phyloP scores from a whole-genome alignment of 2,329 filamentous ascomycete genomes.

The Sphaerostilbella broomeana region DNA sequence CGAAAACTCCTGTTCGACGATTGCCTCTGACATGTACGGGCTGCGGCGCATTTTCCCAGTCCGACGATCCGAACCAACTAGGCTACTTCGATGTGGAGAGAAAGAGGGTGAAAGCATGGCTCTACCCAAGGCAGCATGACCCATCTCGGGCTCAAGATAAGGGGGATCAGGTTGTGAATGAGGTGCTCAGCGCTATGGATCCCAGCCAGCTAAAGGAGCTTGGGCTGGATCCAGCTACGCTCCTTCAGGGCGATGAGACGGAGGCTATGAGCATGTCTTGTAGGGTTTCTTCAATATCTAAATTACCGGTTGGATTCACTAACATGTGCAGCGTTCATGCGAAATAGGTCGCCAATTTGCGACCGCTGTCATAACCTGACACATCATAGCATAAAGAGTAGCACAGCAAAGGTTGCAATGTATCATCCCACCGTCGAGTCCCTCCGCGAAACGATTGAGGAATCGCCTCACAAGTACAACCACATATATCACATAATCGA shows the following conservation, averaged over 20 bases:
- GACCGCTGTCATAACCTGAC: conserved; percentile 79
- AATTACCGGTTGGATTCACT: not conserved
- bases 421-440: conserved; percentile 74
- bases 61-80: conserved; percentile 40
- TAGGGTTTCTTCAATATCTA: not conserved
- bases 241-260: conserved; percentile 27
- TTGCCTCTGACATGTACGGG: conserved; percentile 56
- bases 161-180: conserved; percentile 43
- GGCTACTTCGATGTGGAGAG: conserved; percentile 51
- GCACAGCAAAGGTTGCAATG: conserved; percentile 49
- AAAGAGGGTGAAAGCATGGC: conserved; percentile 45
- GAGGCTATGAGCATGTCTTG: conserved; percentile 12
- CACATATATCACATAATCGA: conserved; percentile 95
- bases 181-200: conserved; percentile 38
- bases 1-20: conserved; percentile 14
- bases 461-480: conserved; percentile 85
- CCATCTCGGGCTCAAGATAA: conserved; percentile 15
- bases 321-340: conserved; percentile 5
- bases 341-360: conserved; percentile 57
- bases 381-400: conserved; percentile 61
- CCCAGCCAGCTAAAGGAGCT: conserved; percentile 36
- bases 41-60: conserved; percentile 60
- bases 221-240: conserved; percentile 38
- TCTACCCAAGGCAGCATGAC: conserved; percentile 20
- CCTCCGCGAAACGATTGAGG: conserved; percentile 74